A percentile compares a stretch with the other conserved stretches of the same genome.
These are phyloP conservation scores for Elaeis guineensis DNA, from an alignment of 176 grass and related monocot species.

Conservation along the genomic window DNA sequence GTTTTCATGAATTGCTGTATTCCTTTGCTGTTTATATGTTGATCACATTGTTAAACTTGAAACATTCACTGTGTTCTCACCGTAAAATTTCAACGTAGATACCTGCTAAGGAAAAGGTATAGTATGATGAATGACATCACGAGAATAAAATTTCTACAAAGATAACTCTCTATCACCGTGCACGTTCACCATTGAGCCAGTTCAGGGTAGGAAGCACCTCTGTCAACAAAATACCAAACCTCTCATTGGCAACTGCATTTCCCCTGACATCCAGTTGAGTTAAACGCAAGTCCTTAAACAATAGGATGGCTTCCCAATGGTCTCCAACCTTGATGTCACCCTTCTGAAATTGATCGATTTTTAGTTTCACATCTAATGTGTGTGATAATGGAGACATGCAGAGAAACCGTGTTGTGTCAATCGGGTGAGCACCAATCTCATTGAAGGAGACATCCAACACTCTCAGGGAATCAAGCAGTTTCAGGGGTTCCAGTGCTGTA, in stretches of 20 bases:
- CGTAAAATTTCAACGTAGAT: too few relatives aligned
- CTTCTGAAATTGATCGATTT: slow-evolving; percentile 31
- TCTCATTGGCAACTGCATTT: slow-evolving; percentile 43
- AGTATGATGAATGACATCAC: too few relatives aligned
- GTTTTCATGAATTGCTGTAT: too few relatives aligned
- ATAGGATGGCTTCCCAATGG: slow-evolving; percentile 54
- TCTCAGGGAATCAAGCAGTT: slow-evolving; percentile 51
- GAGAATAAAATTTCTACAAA: too few relatives aligned
- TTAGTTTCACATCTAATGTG: slow-evolving; percentile 35
- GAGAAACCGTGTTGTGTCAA: slow-evolving; percentile 68
- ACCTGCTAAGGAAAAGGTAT: too few relatives aligned
- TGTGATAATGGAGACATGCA: slow-evolving; percentile 70
- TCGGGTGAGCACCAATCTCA: slow-evolving; percentile 51
- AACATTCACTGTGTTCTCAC: too few relatives aligned
- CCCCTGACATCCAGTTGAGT: slow-evolving; percentile 56
- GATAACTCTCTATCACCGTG: neutral
- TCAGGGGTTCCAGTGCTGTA: slow-evolving; percentile 67
- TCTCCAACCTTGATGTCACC: slow-evolving; percentile 32
- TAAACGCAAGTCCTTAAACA: slow-evolving; percentile 49
- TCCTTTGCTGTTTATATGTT: too few relatives aligned
- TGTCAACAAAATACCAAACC: slow-evolving; percentile 30
- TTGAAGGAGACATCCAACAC: slow-evolving; percentile 85
- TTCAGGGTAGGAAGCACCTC: slow-evolving; percentile 44
- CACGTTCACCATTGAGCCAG: slow-evolving; percentile 42
- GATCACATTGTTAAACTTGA: too few relatives aligned